Base-by-base conservation (phyloP, 2,329 filamentous ascomycete species). In the Penicillium sp. region DNA sequence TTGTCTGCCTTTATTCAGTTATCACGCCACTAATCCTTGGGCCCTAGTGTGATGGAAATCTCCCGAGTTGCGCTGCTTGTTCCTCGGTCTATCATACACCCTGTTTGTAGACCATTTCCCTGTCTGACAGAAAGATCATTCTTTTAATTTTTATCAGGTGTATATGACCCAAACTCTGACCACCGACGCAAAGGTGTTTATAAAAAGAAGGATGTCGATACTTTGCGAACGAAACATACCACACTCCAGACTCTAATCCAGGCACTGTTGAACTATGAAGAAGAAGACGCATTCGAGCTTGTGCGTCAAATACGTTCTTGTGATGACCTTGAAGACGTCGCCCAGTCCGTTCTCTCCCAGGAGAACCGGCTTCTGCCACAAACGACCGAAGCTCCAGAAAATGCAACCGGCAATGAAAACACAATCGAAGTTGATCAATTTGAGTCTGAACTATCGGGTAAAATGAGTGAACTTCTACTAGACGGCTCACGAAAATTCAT, bases 171-270 rank as follows among this genome's bases (percentile, higher is more conserved):
- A 3, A 95, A 92, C 70, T 96, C 92, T 54, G 94, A 99, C 72
- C 92, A 97, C 72, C 89, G 94, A 46, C 88, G 94, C 47, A 97
- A 97, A 73, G 94, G 94, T 56, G 94, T 97, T 45, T 97, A 97
- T 74, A 92, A 93, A 68, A 92, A 96, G 75, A 92, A 96, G 75
- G 94, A 96, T 73, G 86, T 89, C 21, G 92, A 96, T 72, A 91
- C 85, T 68, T 83, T 93, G 71, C 95, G 95, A 76, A 92, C 92
- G 19, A 87, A 87, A 59, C 91, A 88, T 67, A 90, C 91, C 31
- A 97, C 93, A 1, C 79, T 97, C 51, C 91, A 97, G 71, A 92
- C 92, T n/a, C 80, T 97, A 33, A 87, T 97, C 58, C 91, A 97
- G 68, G 92, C 93, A 44, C 91, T 99, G 47, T 80, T 97, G 47